These are phyloP conservation scores for Dimargaris verticillata DNA, from an alignment of 192 early-diverging fungal species.

Conservation along the genomic window DNA sequence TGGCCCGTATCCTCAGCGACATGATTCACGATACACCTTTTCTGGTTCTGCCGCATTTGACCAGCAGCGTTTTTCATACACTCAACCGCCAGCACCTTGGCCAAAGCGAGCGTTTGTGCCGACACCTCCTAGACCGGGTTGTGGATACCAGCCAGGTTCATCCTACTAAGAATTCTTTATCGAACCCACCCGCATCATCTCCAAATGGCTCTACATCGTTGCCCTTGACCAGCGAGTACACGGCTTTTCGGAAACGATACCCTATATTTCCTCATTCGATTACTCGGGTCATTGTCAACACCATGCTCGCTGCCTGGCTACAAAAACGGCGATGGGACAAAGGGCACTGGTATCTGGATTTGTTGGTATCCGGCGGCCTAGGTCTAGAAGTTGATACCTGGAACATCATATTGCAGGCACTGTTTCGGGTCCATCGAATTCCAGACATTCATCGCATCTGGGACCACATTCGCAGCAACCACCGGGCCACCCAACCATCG, in stretches of 20 bases:
- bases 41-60: too few species aligned
- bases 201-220: not conserved
- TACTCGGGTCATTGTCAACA: not conserved
- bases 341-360: not conserved
- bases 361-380: not conserved
- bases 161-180: not conserved
- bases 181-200: not conserved
- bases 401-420: slow-evolving; percentile 1
- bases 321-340: not conserved
- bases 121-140: not conserved
- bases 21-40: too few species aligned
- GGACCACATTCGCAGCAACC: not conserved
- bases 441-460: not conserved
- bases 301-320: slow-evolving; percentile 5
- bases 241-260: not conserved
- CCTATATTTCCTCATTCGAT: not conserved
- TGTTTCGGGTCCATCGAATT: not conserved
- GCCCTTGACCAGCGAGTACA: not conserved
- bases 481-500: not conserved
- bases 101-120: not conserved
- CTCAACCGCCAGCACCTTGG: too few species aligned
- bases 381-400: slow-evolving; percentile 5
- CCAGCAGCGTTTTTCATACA: too few species aligned
- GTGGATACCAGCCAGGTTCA: not conserved
- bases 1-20: too few species aligned